Evolutionary conservation across 1,284 basidiomycete species (phyloP).

Genomic region (Malassezia restricta): DNA sequence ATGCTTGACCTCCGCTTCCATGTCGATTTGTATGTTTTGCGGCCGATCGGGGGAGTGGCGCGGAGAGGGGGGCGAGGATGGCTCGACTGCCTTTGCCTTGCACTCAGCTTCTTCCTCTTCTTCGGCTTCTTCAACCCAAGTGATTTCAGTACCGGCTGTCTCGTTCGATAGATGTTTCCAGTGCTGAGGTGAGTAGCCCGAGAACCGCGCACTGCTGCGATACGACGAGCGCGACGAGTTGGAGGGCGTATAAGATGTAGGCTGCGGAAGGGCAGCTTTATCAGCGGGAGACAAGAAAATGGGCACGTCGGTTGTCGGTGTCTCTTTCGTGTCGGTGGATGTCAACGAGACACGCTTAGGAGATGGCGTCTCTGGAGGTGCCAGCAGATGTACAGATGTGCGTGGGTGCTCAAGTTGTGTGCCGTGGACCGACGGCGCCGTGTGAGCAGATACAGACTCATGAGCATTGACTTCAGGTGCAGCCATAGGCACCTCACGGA

Average conservation of each 20-base stretch:
- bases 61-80: neutral
- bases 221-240: conserved; percentile 13
- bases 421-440: neutral
- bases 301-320: neutral
- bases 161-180: conserved; percentile 10
- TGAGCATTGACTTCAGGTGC: neutral
- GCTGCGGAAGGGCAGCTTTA: neutral
- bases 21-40: neutral
- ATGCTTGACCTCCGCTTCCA: neutral
- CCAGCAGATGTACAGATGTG: neutral
- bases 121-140: conserved; percentile 6
- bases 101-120: neutral
- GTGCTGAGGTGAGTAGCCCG: conserved; percentile 1
- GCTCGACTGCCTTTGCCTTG: neutral
- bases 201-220: conserved; percentile 5
- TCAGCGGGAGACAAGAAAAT: conserved; percentile 1
- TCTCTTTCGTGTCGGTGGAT: neutral
- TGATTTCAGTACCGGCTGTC: conserved; percentile 10
- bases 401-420: neutral
- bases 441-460: neutral
- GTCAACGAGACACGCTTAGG: neutral
- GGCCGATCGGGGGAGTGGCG: neutral
- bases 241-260: neutral
- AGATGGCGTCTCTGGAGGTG: conserved; percentile 9
- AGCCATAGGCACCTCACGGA: conserved; percentile 5